Conservation (phyloP, 2,329 filamentous ascomycete species). For the Stemphylium vesicarium region DNA sequence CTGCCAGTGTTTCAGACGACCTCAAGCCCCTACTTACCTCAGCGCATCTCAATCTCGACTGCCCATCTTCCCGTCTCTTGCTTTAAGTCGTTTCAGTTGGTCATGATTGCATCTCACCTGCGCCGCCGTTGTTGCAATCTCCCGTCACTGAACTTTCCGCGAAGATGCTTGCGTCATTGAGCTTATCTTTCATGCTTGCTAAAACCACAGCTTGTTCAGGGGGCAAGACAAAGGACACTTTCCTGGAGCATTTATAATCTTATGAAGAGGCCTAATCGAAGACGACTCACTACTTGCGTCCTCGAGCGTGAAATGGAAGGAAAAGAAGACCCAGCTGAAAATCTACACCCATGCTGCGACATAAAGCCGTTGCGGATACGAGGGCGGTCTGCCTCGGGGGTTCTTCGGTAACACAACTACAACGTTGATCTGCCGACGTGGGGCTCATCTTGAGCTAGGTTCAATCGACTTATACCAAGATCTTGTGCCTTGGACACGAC, state of each 20-base stretch:
- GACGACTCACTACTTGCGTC: too few relatives aligned
- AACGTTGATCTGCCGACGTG: background rate
- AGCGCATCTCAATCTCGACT: too few relatives aligned
- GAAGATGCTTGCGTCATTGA: too few relatives aligned
- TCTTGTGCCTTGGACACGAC: background rate
- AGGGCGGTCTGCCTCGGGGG: background rate
- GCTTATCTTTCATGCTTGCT: too few relatives aligned
- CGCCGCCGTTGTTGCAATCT: too few relatives aligned
- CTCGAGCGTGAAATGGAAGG: background rate
- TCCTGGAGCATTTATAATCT: too few relatives aligned
- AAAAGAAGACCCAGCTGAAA: background rate
- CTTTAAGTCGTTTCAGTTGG: background rate
- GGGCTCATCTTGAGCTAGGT: slow-evolving; percentile 1
- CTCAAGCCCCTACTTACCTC: background rate
- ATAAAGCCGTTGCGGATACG: background rate
- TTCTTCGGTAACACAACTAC: background rate
- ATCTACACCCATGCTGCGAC: background rate
- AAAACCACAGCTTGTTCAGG: too few relatives aligned
- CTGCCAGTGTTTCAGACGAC: background rate
- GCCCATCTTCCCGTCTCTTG: background rate
- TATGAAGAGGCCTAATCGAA: too few relatives aligned
- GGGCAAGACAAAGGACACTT: too few relatives aligned
- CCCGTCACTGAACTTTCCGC: too few relatives aligned
- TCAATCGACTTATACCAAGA: background rate
- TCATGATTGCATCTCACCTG: background rate